Evolutionary conservation across 2,329 filamentous ascomycete species (phyloP).

Genomic region (Xylaria sp.): DNA sequence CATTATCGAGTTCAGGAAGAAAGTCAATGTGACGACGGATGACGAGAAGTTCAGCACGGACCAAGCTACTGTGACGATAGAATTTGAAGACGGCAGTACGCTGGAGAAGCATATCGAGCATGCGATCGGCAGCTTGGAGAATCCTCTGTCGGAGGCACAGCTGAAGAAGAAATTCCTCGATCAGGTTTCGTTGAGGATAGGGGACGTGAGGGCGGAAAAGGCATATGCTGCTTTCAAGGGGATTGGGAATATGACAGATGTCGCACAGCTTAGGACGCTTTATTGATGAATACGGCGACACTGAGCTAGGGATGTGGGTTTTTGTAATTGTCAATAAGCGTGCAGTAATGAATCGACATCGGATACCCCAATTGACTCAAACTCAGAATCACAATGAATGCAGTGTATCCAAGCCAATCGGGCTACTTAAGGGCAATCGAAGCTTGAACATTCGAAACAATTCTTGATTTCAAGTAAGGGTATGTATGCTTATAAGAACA

Average conservation of each 20-base stretch:
- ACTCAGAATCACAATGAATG: background rate
- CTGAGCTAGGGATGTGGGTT: background rate
- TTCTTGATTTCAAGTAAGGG: background rate
- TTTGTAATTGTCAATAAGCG: background rate
- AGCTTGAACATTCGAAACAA: background rate
- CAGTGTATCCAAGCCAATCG: background rate
- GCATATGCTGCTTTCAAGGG: conserved; percentile 51
- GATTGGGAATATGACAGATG: conserved; percentile 48
- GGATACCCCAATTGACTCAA: background rate
- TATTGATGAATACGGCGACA: conserved; percentile 19
- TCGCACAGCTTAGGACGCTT: conserved; percentile 40
- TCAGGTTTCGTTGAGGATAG: conserved; percentile 58
- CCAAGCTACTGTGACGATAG: conserved; percentile 51
- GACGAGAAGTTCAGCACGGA: conserved; percentile 53
- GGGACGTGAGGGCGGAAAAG: conserved; percentile 49
- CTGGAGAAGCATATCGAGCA: conserved; percentile 59
- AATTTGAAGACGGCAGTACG: conserved; percentile 52
- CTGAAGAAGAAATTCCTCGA: conserved; percentile 62
- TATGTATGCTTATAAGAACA: background rate
- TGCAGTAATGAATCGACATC: background rate
- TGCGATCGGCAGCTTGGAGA: conserved; percentile 61
- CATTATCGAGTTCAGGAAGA: conserved; percentile 52
- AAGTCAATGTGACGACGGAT: conserved; percentile 57
- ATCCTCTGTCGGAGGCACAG: conserved; percentile 56
- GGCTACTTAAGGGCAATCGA: background rate